Evolutionary conservation across 192 early-diverging fungal genomes (phyloP).

Genomic region (Backusella morwellensis): DNA sequence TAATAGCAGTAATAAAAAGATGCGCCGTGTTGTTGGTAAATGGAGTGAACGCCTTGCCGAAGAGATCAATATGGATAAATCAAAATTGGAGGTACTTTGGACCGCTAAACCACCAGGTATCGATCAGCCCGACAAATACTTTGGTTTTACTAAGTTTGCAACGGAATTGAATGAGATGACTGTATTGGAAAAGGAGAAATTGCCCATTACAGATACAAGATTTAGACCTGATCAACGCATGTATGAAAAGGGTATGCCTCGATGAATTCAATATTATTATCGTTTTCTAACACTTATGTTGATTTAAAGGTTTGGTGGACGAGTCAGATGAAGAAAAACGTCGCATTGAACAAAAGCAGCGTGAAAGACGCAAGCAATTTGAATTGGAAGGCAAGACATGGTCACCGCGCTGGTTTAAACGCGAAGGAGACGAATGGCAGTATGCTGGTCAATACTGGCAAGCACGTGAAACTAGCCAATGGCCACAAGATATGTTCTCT

Average conservation of each 20-base stretch:
- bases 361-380: slow-evolving; percentile 75
- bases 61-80: slow-evolving; percentile 54
- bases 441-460: slow-evolving; percentile 91
- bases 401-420: slow-evolving; percentile 81
- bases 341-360: slow-evolving; percentile 87
- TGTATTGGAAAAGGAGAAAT: slow-evolving; percentile 47
- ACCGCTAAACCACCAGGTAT: slow-evolving; percentile 63
- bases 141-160: slow-evolving; percentile 87
- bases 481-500: slow-evolving; percentile 35
- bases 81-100: slow-evolving; percentile 82
- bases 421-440: slow-evolving; percentile 61
- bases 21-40: slow-evolving; percentile 48
- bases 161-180: slow-evolving; percentile 90
- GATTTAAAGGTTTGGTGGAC: slow-evolving; percentile 58
- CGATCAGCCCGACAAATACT: slow-evolving; percentile 73
- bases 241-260: slow-evolving; percentile 64
- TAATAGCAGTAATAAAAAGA: slow-evolving; percentile 48
- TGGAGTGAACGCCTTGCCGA: slow-evolving; percentile 68
- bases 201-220: slow-evolving; percentile 92
- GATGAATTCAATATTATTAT: background rate
- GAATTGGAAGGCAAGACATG: slow-evolving; percentile 63
- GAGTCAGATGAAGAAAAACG: slow-evolving; percentile 84
- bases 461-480: slow-evolving; percentile 48
- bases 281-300: background rate
- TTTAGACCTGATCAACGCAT: slow-evolving; percentile 91